phyloP scores from a whole-genome alignment of 2,329 filamentous ascomycete species.

The Clarireedia hainanense region DNA sequence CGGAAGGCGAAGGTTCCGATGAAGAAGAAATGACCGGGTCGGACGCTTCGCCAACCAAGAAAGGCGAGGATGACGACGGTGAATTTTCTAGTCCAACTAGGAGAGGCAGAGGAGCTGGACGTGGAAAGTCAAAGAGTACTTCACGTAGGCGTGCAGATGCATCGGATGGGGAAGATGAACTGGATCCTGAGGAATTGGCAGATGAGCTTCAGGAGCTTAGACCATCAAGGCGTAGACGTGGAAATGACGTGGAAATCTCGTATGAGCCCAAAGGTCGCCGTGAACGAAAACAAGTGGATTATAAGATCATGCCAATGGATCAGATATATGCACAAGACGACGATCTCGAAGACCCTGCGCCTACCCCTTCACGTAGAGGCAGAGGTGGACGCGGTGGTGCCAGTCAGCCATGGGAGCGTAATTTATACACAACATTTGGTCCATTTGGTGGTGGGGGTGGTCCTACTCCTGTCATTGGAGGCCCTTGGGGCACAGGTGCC shows the following conservation, averaged over 20 bases:
- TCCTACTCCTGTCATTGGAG: constrained; percentile 41
- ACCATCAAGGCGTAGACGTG: constrained; percentile 34
- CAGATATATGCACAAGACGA: constrained; percentile 64
- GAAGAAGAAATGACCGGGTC: constrained; percentile 37
- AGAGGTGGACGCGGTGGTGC: constrained; percentile 50
- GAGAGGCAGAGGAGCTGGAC: constrained; percentile 37
- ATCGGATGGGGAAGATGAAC: constrained; percentile 48
- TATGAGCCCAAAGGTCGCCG: constrained; percentile 51
- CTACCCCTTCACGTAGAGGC: constrained; percentile 57
- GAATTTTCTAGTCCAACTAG: constrained; percentile 42
- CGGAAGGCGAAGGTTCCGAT: constrained; percentile 39
- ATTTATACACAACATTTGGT: constrained; percentile 80
- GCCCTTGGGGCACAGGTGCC: constrained; percentile 66
- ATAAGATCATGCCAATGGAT: constrained; percentile 75
- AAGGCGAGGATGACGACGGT: constrained; percentile 38
- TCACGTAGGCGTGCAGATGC: constrained; percentile 38
- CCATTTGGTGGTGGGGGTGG: constrained; percentile 86
- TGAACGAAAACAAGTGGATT: constrained; percentile 65
- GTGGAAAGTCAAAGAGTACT: constrained; percentile 37
- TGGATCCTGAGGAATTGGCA: constrained; percentile 57
- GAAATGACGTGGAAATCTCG: constrained; percentile 49
- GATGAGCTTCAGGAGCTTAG: constrained; percentile 58
- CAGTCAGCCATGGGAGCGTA: constrained; percentile 58
- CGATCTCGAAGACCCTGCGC: constrained; percentile 57
- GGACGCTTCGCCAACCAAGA: constrained; percentile 30